Conservation (phyloP, 768 basidiomycete genomes). For the Udeniomyces megalosporus region DNA sequence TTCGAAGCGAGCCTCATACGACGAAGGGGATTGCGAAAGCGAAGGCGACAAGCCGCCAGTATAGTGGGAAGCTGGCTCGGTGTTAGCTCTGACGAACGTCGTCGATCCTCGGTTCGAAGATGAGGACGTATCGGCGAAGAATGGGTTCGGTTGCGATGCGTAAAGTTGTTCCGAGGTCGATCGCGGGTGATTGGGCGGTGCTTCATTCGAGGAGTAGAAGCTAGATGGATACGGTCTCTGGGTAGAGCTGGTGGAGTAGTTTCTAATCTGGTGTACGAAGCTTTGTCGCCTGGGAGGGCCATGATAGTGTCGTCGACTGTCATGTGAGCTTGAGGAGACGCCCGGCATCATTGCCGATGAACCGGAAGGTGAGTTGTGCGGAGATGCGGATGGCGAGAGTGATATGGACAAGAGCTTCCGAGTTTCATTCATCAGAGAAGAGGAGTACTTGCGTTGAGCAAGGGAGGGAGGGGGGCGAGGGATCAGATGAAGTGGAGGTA, state of each 20-base stretch:
- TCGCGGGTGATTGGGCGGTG: background rate
- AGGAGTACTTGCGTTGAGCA: slow-evolving; percentile 1
- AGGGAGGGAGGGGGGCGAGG: background rate
- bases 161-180: background rate
- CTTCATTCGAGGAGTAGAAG: background rate
- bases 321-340: no score
- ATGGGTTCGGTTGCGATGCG: no score
- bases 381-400: background rate
- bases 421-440: background rate
- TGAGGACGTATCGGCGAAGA: no score
- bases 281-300: background rate
- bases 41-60: no score
- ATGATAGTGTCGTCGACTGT: no score
- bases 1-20: no score
- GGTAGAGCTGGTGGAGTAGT: background rate
- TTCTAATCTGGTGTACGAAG: background rate
- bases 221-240: background rate
- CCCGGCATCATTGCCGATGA: no score
- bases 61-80: no score
- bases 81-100: no score
- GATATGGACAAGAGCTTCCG: background rate
- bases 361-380: no score
- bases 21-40: no score
- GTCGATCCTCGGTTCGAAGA: no score
- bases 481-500: slow-evolving; percentile 2